Evolutionary conservation across 495 filamentous ascomycete genomes (phyloP), one percentile per base, ranked within the genome.

Genomic region (Aspergillus taichungensis): DNA sequence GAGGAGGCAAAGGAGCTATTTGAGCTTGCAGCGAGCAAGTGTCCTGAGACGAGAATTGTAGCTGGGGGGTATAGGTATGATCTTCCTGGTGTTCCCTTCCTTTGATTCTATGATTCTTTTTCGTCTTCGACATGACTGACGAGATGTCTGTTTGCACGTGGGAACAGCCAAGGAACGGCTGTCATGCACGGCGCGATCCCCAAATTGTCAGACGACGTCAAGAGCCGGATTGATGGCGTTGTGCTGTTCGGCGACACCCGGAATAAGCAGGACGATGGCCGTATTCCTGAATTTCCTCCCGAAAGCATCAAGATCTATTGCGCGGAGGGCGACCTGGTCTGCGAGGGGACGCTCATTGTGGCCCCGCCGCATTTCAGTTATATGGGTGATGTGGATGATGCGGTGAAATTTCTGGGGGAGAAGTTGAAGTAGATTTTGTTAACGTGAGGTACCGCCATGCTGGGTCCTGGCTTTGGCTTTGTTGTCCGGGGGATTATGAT

Each of bases 201-300:
- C 37, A 43, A 56, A 9, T 63, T 73, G 5, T 55, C 59, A 9
- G 55, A 62, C 2, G 47, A 55, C 28, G 64, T 76, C 32, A 60
- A 66, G 46, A 56, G 67, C 39, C 65, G 69, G 54, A 71, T 80
- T 49, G 71, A 67, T 37, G 74, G 71, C 27, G 75, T 75, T 8
- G 69, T 76, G n/a, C 65, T 74, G 0, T 80, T 72, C 36, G 77
- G 78, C 4, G 74, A 79, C 51, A 79, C 77, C 34, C 70, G 76
- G 48, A 78, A 78, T 56, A 52, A 62, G 31, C 74, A 77, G 54
- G 66, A 79, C 43, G 50, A 56, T 18, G 68, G 71, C 1, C 55
- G 60, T 12, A 67, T 78, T 39, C 61, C 66, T 18, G 67, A 68
- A 43, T 76, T 75, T 48, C 65, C 69, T 28, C 41, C 55, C 6